Evolutionary conservation across 192 early-diverging fungal species (phyloP).

Genomic region (Linnemannia exigua): DNA sequence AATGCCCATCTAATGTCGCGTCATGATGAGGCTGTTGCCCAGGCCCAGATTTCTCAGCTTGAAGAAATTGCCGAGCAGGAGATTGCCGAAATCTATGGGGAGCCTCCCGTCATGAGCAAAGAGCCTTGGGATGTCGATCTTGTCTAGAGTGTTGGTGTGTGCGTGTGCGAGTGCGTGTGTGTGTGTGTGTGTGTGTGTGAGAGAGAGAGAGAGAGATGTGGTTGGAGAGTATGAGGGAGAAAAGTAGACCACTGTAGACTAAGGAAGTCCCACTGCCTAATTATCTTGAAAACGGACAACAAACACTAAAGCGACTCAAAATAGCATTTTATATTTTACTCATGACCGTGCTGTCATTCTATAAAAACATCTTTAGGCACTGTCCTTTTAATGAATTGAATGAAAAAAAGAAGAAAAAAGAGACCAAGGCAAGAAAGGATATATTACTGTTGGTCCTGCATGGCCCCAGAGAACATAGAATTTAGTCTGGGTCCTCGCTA

Average conservation of each 20-base stretch:
- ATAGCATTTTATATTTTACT: no score
- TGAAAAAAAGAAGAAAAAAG: no score
- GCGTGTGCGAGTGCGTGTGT: no score
- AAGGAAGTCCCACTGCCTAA: no score
- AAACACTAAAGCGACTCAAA: no score
- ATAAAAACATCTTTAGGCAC: no score
- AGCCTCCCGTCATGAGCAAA: constrained; percentile 45
- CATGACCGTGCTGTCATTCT: not conserved
- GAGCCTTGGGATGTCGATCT: constrained; percentile 55
- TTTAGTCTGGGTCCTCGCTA: no score
- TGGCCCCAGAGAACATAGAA: not conserved
- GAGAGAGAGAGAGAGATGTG: not conserved
- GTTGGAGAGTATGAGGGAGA: no score
- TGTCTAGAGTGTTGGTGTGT: not conserved
- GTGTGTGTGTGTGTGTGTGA: not conserved
- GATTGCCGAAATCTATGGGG: constrained; percentile 54
- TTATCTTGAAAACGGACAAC: no score
- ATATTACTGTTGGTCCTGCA: not conserved
- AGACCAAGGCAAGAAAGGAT: not conserved
- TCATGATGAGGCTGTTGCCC: constrained; percentile 47
- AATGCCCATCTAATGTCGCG: constrained; percentile 54
- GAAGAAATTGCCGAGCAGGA: constrained; percentile 55
- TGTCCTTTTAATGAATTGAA: not conserved
- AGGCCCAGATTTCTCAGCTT: constrained; percentile 50
- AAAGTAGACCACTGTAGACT: no score